Conservation (phyloP, 495 filamentous ascomycete species). For the Podospora tetraspora region DNA sequence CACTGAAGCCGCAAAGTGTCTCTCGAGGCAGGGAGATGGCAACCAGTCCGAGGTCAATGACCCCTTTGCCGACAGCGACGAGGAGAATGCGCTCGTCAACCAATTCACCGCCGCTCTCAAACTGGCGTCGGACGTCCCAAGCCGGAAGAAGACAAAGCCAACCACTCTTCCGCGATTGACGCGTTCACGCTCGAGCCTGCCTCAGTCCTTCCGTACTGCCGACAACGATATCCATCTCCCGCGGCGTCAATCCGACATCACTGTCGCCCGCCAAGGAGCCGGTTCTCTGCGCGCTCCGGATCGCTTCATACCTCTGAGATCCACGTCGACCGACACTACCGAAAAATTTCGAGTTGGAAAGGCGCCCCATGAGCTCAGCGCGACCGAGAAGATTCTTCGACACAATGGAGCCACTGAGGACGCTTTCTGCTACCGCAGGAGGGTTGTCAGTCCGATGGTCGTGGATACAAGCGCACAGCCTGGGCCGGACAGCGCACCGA, state of each 20-base stretch:
- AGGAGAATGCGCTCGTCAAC: background rate
- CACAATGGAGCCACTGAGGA: constrained; percentile 54
- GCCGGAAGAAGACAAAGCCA: constrained; percentile 10
- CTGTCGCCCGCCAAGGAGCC: constrained; percentile 1
- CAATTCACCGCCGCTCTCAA: background rate
- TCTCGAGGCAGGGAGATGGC: constrained; percentile 22
- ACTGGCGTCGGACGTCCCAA: background rate
- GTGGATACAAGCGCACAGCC: constrained; percentile 22
- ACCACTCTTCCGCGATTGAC: constrained; percentile 20
- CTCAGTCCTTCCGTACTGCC: constrained; percentile 15
- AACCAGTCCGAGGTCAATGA: constrained; percentile 26
- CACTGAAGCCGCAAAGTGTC: background rate
- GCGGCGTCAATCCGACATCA: constrained; percentile 17
- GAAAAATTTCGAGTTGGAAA: constrained; percentile 64
- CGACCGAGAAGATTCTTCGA: constrained; percentile 57
- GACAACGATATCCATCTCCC: constrained; percentile 10
- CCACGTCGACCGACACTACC: constrained; percentile 32
- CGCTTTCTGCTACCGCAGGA: constrained; percentile 55
- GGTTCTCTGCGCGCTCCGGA: constrained; percentile 45
- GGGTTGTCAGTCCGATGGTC: constrained; percentile 33
- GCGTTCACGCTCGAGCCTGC: constrained; percentile 18
- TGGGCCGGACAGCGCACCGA: constrained; percentile 30
- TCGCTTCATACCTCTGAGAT: constrained; percentile 62
- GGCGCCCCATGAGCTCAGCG: constrained; percentile 52
- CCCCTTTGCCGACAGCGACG: constrained; percentile 14